Evolutionary conservation across 192 early-diverging fungal genomes (phyloP).

Genomic region (Anaeromyces robustus): DNA sequence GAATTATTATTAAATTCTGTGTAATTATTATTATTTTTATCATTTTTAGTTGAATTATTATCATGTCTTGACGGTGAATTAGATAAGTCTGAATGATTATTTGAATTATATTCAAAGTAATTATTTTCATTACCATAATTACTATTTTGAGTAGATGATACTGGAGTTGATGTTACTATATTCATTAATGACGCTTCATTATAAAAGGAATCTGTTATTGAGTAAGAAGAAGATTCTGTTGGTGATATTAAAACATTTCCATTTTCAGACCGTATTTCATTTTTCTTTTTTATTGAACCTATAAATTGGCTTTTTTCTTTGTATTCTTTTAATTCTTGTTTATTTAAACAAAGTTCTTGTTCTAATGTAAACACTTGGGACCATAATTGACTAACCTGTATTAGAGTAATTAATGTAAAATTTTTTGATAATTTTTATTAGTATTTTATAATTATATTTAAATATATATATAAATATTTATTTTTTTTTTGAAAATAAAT

Average conservation of each 20-base stretch:
- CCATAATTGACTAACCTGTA: not conserved
- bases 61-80: too few relatives aligned
- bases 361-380: not conserved
- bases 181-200: not conserved
- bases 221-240: not conserved
- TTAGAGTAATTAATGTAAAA: not conserved
- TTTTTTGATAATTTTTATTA: too few relatives aligned
- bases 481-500: too few relatives aligned
- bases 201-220: not conserved
- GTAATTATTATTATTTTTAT: too few relatives aligned
- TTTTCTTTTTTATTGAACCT: not conserved
- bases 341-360: not conserved
- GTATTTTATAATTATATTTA: too few relatives aligned
- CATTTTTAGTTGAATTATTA: too few relatives aligned
- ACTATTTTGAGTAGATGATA: not conserved
- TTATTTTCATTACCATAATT: not conserved
- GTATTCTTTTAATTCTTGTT: not conserved
- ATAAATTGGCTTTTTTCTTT: not conserved
- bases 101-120: too few relatives aligned
- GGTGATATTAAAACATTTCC: not conserved
- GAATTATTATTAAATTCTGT: too few relatives aligned
- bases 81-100: too few relatives aligned
- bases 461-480: too few relatives aligned
- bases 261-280: too few relatives aligned
- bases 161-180: not conserved